phyloP scores from a whole-genome alignment of 805 yeast species.

The Scheffersomyces stipitis region DNA sequence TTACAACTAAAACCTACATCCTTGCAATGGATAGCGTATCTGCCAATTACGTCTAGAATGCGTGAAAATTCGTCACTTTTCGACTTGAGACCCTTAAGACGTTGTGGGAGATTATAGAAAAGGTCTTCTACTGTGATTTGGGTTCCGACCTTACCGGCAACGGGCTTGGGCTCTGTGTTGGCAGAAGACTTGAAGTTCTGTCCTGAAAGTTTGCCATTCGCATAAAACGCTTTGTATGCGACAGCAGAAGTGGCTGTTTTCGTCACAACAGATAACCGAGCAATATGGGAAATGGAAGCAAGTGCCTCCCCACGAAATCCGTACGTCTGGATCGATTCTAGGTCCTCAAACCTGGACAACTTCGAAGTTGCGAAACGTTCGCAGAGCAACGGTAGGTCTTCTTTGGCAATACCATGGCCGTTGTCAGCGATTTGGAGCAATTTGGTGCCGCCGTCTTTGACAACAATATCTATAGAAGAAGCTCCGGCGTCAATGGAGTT shows the following conservation, averaged over 20 bases:
- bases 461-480: conserved; percentile 69
- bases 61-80: conserved; percentile 72
- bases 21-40: conserved; percentile 74
- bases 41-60: conserved; percentile 78
- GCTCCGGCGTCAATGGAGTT: conserved; percentile 88
- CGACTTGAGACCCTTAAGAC: conserved; percentile 65
- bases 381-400: conserved; percentile 78
- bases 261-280: conserved; percentile 78
- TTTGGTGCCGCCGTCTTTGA: conserved; percentile 92
- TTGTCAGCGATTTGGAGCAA: conserved; percentile 85
- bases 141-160: conserved; percentile 89
- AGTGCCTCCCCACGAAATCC: conserved; percentile 98
- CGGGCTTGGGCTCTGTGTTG: conserved; percentile 56
- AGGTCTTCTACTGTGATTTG: conserved; percentile 82
- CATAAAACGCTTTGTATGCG: conserved; percentile 71
- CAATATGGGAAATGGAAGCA: conserved; percentile 88
- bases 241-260: conserved; percentile 58
- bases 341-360: conserved; percentile 69
- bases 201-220: conserved; percentile 61
- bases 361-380: conserved; percentile 93
- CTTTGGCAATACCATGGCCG: conserved; percentile 76
- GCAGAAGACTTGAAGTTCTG: conserved; percentile 37
- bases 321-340: conserved; percentile 68
- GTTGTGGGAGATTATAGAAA: conserved; percentile 82
- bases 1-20: conserved; percentile 78